Conservation (phyloP, 2,329 filamentous ascomycete species). For the Zarea fungicola region DNA sequence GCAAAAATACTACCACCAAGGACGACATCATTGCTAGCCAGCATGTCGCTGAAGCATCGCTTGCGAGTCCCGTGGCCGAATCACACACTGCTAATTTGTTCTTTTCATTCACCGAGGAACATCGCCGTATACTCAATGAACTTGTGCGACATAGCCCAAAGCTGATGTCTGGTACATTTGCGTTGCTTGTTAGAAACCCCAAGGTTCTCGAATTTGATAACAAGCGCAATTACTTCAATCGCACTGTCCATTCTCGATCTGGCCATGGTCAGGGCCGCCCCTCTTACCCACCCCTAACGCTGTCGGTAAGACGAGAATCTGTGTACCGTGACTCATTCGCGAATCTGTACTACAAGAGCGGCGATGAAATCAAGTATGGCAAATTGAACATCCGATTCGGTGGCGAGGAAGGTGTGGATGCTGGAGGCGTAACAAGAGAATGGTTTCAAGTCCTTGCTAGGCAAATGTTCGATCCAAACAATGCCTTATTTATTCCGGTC, state of each 20-base stretch:
- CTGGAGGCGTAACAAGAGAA: constrained; percentile 93
- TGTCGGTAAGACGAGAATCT: constrained; percentile 85
- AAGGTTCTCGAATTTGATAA: constrained; percentile 99
- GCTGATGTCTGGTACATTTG: constrained; percentile 97
- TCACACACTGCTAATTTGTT: constrained; percentile 83
- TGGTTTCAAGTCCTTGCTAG: constrained; percentile 98
- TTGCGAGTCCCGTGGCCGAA: constrained; percentile 72
- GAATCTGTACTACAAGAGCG: constrained; percentile 93
- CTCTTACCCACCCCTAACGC: constrained; percentile 67
- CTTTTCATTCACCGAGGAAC: constrained; percentile 96
- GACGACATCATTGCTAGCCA: constrained; percentile 53
- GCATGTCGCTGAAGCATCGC: constrained; percentile 59
- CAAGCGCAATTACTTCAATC: constrained; percentile 98
- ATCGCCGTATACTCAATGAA: constrained; percentile 95
- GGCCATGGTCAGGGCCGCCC: constrained; percentile 66
- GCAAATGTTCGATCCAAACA: constrained; percentile 99
- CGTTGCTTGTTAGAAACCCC: constrained; percentile 92
- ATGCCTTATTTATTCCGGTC: constrained; percentile 92
- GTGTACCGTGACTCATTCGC: constrained; percentile 99
- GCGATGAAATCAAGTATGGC: constrained; percentile 97
- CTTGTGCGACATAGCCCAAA: constrained; percentile 95
- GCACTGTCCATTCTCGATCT: constrained; percentile 71
- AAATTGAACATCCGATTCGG: constrained; percentile 98
- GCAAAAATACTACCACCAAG: constrained; percentile 88
- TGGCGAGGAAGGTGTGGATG: constrained; percentile 95